Conservation (phyloP, 768 basidiomycete species). For the Hysterangium stoloniferum region DNA sequence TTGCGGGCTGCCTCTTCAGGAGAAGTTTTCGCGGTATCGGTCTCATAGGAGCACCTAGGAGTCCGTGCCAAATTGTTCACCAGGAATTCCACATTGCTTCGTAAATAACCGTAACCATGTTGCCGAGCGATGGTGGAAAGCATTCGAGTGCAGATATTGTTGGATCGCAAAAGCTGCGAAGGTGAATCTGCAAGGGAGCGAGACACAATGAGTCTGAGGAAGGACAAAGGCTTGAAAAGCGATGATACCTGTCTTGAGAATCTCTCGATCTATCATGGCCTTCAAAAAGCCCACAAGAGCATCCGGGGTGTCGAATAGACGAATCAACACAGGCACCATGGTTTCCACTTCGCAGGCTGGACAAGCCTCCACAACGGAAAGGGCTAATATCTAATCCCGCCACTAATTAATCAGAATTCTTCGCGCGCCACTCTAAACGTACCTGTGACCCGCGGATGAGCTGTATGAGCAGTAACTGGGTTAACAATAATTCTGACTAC, state of each 20-base stretch:
- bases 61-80: slow-evolving; percentile 68
- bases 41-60: slow-evolving; percentile 67
- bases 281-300: slow-evolving; percentile 70
- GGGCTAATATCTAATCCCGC: slow-evolving; percentile 45
- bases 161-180: slow-evolving; percentile 63
- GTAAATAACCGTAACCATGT: slow-evolving; percentile 85
- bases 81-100: slow-evolving; percentile 67
- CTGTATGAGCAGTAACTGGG: slow-evolving; percentile 27
- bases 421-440: slow-evolving; percentile 1
- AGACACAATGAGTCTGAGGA: too few relatives aligned
- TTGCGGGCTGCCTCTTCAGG: slow-evolving; percentile 56
- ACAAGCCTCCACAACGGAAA: slow-evolving; percentile 85
- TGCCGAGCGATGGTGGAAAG: slow-evolving; percentile 78
- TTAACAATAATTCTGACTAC: not conserved
- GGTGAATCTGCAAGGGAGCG: not conserved
- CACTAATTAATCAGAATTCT: not conserved
- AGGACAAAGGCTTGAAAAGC: not conserved
- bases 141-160: slow-evolving; percentile 81
- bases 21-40: slow-evolving; percentile 54
- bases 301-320: slow-evolving; percentile 73
- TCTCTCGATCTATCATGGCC: slow-evolving; percentile 79
- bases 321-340: slow-evolving; percentile 74
- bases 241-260: slow-evolving; percentile 60
- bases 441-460: slow-evolving; percentile 70
- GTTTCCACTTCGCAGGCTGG: slow-evolving; percentile 66